These are phyloP conservation scores for Coleophoma eucalyptorum DNA, from an alignment of 2,329 filamentous ascomycete species.

Conservation along the genomic window DNA sequence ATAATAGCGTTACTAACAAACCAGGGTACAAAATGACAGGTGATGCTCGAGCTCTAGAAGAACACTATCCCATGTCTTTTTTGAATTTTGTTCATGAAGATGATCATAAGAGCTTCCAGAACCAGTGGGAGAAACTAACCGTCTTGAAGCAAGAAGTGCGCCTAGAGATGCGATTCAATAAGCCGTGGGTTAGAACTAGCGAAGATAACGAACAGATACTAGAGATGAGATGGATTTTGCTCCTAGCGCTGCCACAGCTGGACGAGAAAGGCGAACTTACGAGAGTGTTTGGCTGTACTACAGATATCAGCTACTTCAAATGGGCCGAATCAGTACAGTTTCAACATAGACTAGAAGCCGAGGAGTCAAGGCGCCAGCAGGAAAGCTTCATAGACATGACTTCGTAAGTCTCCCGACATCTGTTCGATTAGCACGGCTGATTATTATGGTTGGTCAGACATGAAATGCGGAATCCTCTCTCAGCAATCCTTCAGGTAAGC, in stretches of 20 bases:
- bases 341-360: constrained; percentile 46
- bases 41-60: constrained; percentile 50
- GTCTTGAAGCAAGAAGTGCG: constrained; percentile 66
- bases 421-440: no score
- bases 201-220: constrained; percentile 53
- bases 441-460: constrained; percentile 31
- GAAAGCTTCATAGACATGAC: constrained; percentile 70
- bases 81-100: constrained; percentile 66
- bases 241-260: constrained; percentile 62
- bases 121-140: constrained; percentile 59
- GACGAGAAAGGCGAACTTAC: constrained; percentile 60
- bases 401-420: neutral
- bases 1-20: no score
- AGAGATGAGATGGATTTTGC: constrained; percentile 60
- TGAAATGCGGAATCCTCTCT: constrained; percentile 75
- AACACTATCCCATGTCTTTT: constrained; percentile 56
- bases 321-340: constrained; percentile 76
- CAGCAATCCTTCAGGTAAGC: constrained; percentile 59
- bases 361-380: constrained; percentile 69
- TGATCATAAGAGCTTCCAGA: constrained; percentile 53
- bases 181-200: constrained; percentile 40
- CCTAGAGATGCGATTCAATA: constrained; percentile 56
- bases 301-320: constrained; percentile 79
- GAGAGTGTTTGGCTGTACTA: constrained; percentile 65
- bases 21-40: constrained; percentile 60